phyloP scores from a whole-genome alignment of 1,284 basidiomycete species.

The Rhodofomes roseus region DNA sequence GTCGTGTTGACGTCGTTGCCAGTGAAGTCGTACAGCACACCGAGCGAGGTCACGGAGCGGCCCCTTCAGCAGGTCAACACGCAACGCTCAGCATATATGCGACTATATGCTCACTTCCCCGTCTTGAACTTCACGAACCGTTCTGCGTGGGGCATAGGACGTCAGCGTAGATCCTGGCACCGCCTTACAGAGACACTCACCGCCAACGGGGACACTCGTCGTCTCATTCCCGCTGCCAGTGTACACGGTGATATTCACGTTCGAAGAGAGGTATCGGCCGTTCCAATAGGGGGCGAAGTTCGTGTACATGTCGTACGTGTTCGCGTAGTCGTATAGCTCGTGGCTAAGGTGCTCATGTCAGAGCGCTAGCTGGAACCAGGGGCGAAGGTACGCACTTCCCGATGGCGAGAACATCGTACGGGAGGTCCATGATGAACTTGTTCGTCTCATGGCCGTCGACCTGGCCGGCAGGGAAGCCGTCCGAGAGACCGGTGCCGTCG shows the following conservation, averaged over 20 bases:
- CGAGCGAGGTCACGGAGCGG: conserved; percentile 72
- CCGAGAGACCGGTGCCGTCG: conserved; percentile 76
- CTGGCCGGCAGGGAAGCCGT: conserved; percentile 68
- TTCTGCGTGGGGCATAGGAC: conserved; percentile 30
- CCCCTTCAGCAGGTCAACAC: conserved; percentile 41
- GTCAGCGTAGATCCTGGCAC: too few relatives aligned
- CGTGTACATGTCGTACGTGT: conserved; percentile 76
- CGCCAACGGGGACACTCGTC: conserved; percentile 61
- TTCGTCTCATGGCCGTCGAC: conserved; percentile 73
- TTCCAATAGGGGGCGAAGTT: conserved; percentile 72
- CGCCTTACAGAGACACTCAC: too few relatives aligned
- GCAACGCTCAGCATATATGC: neutral
- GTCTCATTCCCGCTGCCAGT: conserved; percentile 43
- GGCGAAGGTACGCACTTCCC: conserved; percentile 59
- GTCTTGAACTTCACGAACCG: conserved; percentile 77
- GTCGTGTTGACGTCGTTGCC: conserved; percentile 65
- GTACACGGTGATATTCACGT: conserved; percentile 77
- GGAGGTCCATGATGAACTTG: conserved; percentile 69
- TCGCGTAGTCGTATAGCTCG: conserved; percentile 79
- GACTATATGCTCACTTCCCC: conserved; percentile 45
- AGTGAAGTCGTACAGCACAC: conserved; percentile 76
- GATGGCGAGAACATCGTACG: conserved; percentile 82
- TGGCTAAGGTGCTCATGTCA: conserved; percentile 48
- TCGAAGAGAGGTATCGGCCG: conserved; percentile 79
- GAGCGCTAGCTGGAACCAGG: neutral